A percentile compares a stretch with the other conserved stretches of the same genome.
phyloP scores from a whole-genome alignment of 352 stramenopile species.

The Pythium dissimile region DNA sequence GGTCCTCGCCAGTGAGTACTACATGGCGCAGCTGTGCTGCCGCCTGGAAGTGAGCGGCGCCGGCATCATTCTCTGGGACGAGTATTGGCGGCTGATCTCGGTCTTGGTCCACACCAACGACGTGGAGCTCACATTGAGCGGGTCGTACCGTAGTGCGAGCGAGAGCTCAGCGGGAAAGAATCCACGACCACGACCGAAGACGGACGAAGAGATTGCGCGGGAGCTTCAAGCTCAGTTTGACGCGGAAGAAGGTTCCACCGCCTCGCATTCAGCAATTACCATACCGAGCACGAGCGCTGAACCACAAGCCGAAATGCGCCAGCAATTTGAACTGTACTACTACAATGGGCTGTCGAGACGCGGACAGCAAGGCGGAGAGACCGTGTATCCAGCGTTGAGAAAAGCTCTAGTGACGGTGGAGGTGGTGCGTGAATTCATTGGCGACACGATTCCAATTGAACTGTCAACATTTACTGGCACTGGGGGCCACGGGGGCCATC shows the following conservation, averaged over 20 bases:
- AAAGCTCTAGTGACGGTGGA: conserved; percentile 40
- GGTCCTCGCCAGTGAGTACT: conserved; percentile 55
- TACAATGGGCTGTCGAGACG: conserved; percentile 36
- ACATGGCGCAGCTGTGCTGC: conserved; percentile 54
- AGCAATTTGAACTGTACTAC: conserved; percentile 35
- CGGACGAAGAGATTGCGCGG: conserved; percentile 68
- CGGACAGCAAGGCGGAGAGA: conserved; percentile 4
- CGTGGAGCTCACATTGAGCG: conserved; percentile 60
- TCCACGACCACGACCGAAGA: conserved; percentile 35
- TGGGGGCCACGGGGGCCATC: conserved; percentile 42
- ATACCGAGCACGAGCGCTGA: neutral
- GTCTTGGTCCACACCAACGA: conserved; percentile 71
- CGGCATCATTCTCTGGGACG: conserved; percentile 91
- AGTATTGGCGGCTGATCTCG: conserved; percentile 88
- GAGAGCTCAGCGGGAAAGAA: neutral
- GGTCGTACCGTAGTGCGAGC: conserved; percentile 26
- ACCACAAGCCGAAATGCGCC: conserved; percentile 1
- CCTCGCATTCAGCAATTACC: neutral
- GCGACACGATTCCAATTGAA: conserved; percentile 58
- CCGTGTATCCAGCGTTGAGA: conserved; percentile 32
- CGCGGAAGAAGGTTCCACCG: conserved; percentile 24
- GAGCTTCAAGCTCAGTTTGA: conserved; percentile 78
- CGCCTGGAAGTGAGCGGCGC: conserved; percentile 67
- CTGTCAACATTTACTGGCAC: conserved; percentile 24
- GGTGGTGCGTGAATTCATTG: conserved; percentile 49